Conservation (phyloP, 139 green algal species). For the Chlamydomonas sphaeroides region DNA sequence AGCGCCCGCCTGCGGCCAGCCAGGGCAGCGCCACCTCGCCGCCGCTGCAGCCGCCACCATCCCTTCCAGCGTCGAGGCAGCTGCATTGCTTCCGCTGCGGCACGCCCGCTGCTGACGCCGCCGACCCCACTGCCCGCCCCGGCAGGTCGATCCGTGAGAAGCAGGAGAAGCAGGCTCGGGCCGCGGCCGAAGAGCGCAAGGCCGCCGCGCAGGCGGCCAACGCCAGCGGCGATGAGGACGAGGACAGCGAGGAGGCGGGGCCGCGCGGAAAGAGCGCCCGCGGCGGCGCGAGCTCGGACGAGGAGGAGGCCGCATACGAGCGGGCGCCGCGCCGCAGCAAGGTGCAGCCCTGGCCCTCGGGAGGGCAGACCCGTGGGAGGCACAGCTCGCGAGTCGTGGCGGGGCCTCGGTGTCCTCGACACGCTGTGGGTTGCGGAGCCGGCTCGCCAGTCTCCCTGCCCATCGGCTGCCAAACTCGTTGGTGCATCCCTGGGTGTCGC, state of each 20-base stretch:
- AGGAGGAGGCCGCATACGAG: slow-evolving; percentile 21
- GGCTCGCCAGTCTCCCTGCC: neutral
- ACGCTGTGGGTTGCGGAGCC: neutral
- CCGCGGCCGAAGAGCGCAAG: neutral
- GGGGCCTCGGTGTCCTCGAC: neutral
- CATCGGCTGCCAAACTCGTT: neutral
- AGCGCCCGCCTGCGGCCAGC: no score
- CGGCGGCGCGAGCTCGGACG: neutral
- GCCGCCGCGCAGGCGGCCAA: neutral
- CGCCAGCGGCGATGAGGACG: neutral
- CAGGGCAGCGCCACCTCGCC: no score
- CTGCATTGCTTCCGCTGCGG: no score
- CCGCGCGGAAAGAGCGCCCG: neutral
- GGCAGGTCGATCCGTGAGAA: slow-evolving; percentile 28
- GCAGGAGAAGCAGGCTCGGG: slow-evolving; percentile 26
- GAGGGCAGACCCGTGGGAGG: neutral
- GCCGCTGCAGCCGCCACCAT: no score
- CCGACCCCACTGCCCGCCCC: no score
- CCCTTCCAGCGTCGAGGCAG: no score
- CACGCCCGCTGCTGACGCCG: no score
- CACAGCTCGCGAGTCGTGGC: neutral
- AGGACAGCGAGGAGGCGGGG: slow-evolving; percentile 7
- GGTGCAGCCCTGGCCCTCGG: no score
- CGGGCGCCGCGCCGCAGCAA: slow-evolving; percentile 7
- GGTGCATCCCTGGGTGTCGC: no score